Conservation (phyloP, 1,284 basidiomycete species). For the Trichosporon sp. region DNA sequence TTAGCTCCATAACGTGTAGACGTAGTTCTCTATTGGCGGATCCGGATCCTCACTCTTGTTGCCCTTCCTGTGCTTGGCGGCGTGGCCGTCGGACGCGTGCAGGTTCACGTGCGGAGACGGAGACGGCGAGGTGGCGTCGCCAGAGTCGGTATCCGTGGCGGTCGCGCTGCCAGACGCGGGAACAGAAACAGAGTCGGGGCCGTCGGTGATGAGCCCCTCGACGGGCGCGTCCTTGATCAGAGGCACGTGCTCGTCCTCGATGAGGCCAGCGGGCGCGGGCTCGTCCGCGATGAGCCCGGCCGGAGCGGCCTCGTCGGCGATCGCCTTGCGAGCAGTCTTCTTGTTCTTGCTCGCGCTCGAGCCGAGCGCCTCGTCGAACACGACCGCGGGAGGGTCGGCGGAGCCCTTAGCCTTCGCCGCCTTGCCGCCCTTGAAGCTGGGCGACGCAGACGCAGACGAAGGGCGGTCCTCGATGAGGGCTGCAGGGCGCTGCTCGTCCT, state of each 20-base stretch:
- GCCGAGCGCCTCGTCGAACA: background rate
- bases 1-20: conserved; percentile 4
- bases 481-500: background rate
- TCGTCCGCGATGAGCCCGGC: background rate
- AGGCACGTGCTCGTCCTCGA: background rate
- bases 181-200: background rate
- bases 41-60: conserved; percentile 5
- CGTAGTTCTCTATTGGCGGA: conserved; percentile 1
- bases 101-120: background rate
- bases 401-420: background rate
- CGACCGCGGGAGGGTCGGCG: conserved; percentile 1
- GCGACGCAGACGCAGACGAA: background rate
- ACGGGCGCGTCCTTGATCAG: background rate
- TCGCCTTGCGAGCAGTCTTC: background rate
- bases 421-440: background rate
- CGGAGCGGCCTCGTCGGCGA: background rate
- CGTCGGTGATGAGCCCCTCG: background rate
- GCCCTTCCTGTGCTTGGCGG: background rate
- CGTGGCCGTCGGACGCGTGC: background rate
- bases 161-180: background rate
- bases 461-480: background rate
- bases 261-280: background rate
- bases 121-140: background rate
- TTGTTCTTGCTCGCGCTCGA: background rate
- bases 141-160: conserved; percentile 1